Base-by-base conservation (phyloP, 495 filamentous ascomycete genomes). In the Podospora australis region DNA sequence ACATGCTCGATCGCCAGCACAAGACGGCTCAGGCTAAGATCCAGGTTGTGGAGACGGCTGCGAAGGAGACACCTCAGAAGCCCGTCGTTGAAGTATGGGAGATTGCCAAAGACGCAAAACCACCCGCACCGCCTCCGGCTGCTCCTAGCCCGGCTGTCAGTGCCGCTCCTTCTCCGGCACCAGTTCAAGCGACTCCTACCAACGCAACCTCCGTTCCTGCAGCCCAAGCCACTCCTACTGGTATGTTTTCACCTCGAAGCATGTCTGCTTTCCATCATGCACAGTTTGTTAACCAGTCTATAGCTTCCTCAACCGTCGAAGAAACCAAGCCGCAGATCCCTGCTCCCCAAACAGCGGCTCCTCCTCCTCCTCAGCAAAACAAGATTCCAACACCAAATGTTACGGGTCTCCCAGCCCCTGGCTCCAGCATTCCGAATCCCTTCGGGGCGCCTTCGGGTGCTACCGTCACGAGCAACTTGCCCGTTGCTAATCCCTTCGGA, bases 11-110 rank as follows among this genome's bases (percentile, higher is more conserved):
- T 51, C 83, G 82, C 45, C 82, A 83, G 58, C 65, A 66, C 50
- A 82, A 77, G 59, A 70, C 65, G 17, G 73, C 82, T 0, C 71
- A 74, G 46, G 85, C 81, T 11, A 95, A 91, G 70, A 53, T 94
- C 19, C 79, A 84, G 8, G 77, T 88, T 11, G 85, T 96, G 9
- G 75, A 87, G 49, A 84, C 78, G 40, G 89, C 88, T 13, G 89
- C 85, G 0, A 74, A 73, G 20, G 86, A 95, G n/a, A 94, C 88
- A 0, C 90, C 90, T 2, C 71, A 90, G 59, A 79, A 77, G 48
- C 79, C 87, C 11, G 88, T 96, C 6, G 73, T 66, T 9, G 88
- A 95, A 60, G 90, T 95, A 0, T 96, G 88, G 87, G 80, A 83
- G 30, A 67, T 84, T 24, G 88, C 82, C 0, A 87, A 90, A 66